These are phyloP conservation scores for Inosperma sp. DNA, from an alignment of 768 basidiomycete genomes.

Conservation along the genomic window DNA sequence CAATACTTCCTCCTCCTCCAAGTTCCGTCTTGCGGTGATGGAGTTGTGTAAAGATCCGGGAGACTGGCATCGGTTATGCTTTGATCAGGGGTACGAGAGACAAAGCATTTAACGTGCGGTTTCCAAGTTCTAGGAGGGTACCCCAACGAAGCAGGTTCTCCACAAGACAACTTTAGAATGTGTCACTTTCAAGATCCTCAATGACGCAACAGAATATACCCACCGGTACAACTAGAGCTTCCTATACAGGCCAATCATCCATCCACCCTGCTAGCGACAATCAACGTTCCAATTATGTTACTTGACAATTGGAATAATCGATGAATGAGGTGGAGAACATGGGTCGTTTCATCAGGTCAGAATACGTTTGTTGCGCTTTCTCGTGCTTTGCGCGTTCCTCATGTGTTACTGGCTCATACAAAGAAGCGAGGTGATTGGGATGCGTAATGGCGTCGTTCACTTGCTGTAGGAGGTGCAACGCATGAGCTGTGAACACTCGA, in stretches of 20 bases:
- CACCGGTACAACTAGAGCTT: conserved; percentile 71
- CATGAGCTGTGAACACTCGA: conserved; percentile 60
- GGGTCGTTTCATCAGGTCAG: conserved; percentile 66
- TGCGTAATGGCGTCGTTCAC: conserved; percentile 89
- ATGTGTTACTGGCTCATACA: conserved; percentile 72
- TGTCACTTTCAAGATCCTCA: conserved; percentile 39
- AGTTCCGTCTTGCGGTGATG: conserved; percentile 54
- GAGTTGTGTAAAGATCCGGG: conserved; percentile 24
- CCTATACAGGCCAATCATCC: conserved; percentile 68
- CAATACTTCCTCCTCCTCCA: conserved; percentile 65
- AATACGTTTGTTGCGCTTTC: conserved; percentile 50
- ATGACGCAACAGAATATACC: conserved; percentile 25
- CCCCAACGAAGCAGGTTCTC: conserved; percentile 82
- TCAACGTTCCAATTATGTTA: conserved; percentile 64
- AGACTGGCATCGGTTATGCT: conserved; percentile 38
- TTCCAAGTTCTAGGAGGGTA: conserved; percentile 81
- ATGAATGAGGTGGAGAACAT: conserved; percentile 69
- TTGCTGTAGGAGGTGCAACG: conserved; percentile 75
- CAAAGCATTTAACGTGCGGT: conserved; percentile 66
- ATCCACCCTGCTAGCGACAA: conserved; percentile 68
- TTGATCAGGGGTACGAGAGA: conserved; percentile 56
- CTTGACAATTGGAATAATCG: conserved; percentile 66
- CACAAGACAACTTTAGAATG: conserved; percentile 80
- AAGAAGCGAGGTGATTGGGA: conserved; percentile 79
- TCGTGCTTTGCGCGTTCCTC: conserved; percentile 72